Base-by-base conservation (phyloP, 305 asterid genomes). In the Salvia sclarea region DNA sequence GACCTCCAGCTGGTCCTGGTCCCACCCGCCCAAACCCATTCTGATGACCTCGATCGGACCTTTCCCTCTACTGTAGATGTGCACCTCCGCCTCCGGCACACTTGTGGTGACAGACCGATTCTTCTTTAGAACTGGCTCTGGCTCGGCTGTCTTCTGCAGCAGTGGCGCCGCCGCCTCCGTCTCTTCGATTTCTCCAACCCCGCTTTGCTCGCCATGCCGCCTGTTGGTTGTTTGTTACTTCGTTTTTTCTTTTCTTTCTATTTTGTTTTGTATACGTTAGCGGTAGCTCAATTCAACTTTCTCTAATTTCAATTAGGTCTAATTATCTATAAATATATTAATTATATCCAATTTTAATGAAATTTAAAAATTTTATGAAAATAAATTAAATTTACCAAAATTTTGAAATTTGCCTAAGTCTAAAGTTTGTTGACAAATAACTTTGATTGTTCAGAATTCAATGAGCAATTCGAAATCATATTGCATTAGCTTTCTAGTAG, bases 1-100 rank as follows among this genome's bases (percentile, higher is more conserved):
- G 57, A 93, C 88, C 78, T 93, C 97, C 54, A 93, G 81, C 89
- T 93, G 97, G 73, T 91, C 91, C 78, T 88, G 97, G 11, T 88
- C 97, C 92, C 91, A 93, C 4, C 98, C 97, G 25, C 85, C 83
- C 50, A 93, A 85, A 37, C 73, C 28, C n/a, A 65, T 56, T 64
- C 79, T 88, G 80, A 85, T 69, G 52, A 90, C 87, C 18, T 77
- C 96, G 80, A 91, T 85, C 66, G 97, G 97, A 21, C 98, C 98
- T 67, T 88, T 88, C 0, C 97, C 98, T 66, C 71, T 78, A 71
- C 71, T 81, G 86, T 87, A 93, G 6, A 93, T 78, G 68, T 74
- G 92, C 74, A 93, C 82, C 71, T 87, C 95, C 24, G 84, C 89
- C 82, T 90, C 96, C 55, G 95, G 95, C 9, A 88, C 98, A 53